phyloP scores from a whole-genome alignment of 495 filamentous ascomycete genomes.

The Choiromyces venosus region DNA sequence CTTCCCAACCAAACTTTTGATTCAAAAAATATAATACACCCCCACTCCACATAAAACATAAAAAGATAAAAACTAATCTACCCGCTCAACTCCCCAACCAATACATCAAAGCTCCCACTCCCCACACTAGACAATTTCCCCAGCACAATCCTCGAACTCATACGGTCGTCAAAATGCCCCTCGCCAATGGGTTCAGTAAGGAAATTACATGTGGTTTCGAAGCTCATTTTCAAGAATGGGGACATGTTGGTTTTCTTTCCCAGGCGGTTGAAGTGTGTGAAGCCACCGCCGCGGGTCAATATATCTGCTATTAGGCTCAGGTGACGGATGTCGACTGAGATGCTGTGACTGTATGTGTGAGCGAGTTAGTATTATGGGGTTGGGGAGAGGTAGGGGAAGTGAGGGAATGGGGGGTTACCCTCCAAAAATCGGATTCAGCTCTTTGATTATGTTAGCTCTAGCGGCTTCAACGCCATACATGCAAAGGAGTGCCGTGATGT shows the following conservation, averaged over 20 bases:
- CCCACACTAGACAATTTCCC: slow-evolving; percentile 75
- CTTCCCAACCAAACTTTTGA: too few species aligned
- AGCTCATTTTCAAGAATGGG: slow-evolving; percentile 96
- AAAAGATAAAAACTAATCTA: background rate
- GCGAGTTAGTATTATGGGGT: background rate
- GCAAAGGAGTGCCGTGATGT: slow-evolving; percentile 73
- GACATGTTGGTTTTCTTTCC: slow-evolving; percentile 75
- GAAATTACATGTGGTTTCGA: slow-evolving; percentile 93
- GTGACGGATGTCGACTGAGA: slow-evolving; percentile 86
- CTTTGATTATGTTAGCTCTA: slow-evolving; percentile 74
- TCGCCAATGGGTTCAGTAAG: slow-evolving; percentile 86
- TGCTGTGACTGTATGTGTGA: slow-evolving; percentile 63
- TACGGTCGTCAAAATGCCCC: slow-evolving; percentile 79
- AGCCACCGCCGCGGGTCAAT: slow-evolving; percentile 87
- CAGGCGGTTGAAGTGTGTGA: slow-evolving; percentile 83
- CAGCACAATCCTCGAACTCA: slow-evolving; percentile 81
- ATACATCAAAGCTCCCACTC: slow-evolving; percentile 86
- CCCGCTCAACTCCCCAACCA: slow-evolving; percentile 50
- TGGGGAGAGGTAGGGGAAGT: slow-evolving; percentile 30
- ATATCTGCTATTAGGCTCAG: slow-evolving; percentile 92
- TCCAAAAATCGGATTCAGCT: slow-evolving; percentile 80
- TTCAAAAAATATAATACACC: too few species aligned
- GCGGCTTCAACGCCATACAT: slow-evolving; percentile 92
- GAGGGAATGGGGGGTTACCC: slow-evolving; percentile 54
- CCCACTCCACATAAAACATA: too few species aligned